A percentile compares a stretch with the other conserved stretches of the same genome.
These are phyloP conservation scores for Verticillium alfalfae DNA, from an alignment of 2,329 filamentous ascomycete genomes.

Conservation along the genomic window DNA sequence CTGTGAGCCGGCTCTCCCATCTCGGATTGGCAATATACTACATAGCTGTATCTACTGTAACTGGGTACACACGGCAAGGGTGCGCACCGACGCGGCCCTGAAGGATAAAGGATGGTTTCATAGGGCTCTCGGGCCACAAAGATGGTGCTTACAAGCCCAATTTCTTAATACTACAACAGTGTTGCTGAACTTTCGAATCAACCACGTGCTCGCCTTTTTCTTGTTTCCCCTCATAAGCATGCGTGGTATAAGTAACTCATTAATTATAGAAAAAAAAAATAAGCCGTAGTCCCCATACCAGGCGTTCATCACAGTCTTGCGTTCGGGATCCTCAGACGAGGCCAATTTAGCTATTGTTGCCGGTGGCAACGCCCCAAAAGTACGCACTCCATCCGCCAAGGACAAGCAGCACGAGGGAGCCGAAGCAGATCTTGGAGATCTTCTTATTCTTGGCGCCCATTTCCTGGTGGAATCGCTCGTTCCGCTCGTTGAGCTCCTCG, in stretches of 20 bases:
- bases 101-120: neutral
- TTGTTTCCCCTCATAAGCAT: no score
- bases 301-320: no score
- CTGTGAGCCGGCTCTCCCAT: neutral
- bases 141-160: neutral
- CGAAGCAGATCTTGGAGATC: slow-evolving; percentile 38
- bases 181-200: no score
- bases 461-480: neutral
- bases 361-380: slow-evolving; percentile 55
- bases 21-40: neutral
- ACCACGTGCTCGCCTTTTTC: neutral
- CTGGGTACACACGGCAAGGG: neutral
- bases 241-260: no score
- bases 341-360: slow-evolving; percentile 27
- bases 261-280: no score
- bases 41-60: neutral
- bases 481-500: slow-evolving; percentile 28
- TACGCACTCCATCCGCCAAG: slow-evolving; percentile 50
- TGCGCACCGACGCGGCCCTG: neutral
- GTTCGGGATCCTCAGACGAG: neutral
- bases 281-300: no score
- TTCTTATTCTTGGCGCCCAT: slow-evolving; percentile 27
- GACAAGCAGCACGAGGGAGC: slow-evolving; percentile 35
- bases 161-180: neutral
- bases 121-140: neutral